Base-by-base conservation (phyloP, 768 basidiomycete genomes). In the Gloeophyllum trabeum region DNA sequence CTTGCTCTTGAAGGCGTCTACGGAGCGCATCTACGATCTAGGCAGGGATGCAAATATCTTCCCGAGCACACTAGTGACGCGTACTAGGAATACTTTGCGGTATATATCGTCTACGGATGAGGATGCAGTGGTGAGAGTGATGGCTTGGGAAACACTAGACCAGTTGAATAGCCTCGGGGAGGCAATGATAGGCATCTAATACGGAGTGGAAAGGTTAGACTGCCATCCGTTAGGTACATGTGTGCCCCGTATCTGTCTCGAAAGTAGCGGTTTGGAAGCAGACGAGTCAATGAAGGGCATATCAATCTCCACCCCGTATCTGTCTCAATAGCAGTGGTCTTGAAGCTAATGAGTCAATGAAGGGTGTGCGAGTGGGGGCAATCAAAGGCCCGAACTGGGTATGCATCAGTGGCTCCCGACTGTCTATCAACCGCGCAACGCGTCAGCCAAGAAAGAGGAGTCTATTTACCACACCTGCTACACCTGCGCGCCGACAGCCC, bases 231-330 rank as follows among this genome's bases (percentile, higher is more conserved):
- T n/a, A 7, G 13, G 19, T 22, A 35, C 14, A 46, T 71, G 64
- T 70, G 16, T 47, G 67, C 86, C 84, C 73, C 89, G 88, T 90
- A 93, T 91, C 90, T 93, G 89, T 93, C 89, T 76, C 80, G 82
- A 67, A 67, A 64, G 66, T 65, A 63, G 77, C 64, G 48, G 54
- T 64, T 73, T 85, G 55, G 45, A 60, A 63, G 67, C 65, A 75
- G 64, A 76, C 78, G 78, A 84, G 88, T 90, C 90, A 91, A 82
- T 76, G 63, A 48, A 69, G n/a, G n/a, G n/a, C n/a, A n/a, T n/a
- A n/a, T n/a, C n/a, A n/a, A 46, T 71, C 63, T 70, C n/a, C 47
- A 66, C 86, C 84, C 73, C 89, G 88, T 90, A 93, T 91, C 90
- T 93, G 89, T 93, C 89, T 76, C 80, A 82, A 67, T 67, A 64